A percentile compares a stretch with the other conserved stretches of the same genome.
Evolutionary conservation across 768 basidiomycete genomes (phyloP).

Genomic region (Podaxis rugospora): DNA sequence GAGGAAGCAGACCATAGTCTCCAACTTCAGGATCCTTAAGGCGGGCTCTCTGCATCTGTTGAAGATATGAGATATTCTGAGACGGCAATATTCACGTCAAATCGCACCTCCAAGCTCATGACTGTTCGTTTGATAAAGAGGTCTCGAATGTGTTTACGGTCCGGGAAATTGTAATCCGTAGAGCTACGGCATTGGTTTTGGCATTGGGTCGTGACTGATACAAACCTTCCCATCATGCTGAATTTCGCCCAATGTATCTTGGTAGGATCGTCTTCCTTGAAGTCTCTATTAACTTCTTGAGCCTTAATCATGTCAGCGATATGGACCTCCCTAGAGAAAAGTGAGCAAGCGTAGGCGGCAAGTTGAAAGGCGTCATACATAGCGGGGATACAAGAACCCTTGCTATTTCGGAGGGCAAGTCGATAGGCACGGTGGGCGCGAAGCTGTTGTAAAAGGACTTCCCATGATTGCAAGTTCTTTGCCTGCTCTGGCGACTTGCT

Average conservation of each 20-base stretch:
- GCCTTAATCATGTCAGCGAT: constrained; percentile 86
- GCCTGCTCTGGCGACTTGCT: constrained; percentile 59
- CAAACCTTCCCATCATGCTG: constrained; percentile 85
- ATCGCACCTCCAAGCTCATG: constrained; percentile 65
- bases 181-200: constrained; percentile 69
- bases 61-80: not conserved
- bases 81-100: not conserved
- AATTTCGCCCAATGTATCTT: constrained; percentile 97
- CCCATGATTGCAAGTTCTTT: constrained; percentile 79
- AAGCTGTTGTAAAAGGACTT: constrained; percentile 76
- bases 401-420: constrained; percentile 79
- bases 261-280: constrained; percentile 54
- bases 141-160: constrained; percentile 48
- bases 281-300: constrained; percentile 80
- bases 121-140: constrained; percentile 52
- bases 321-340: constrained; percentile 75
- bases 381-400: constrained; percentile 84
- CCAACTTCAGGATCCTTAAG: constrained; percentile 49
- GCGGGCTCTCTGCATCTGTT: constrained; percentile 63
- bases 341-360: constrained; percentile 1
- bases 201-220: constrained; percentile 71
- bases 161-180: constrained; percentile 57
- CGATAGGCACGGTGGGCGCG: constrained; percentile 90
- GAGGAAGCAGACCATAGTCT: constrained; percentile 26
- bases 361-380: constrained; percentile 41